A percentile compares a stretch with the other conserved stretches of the same genome.
These are phyloP conservation scores for Talaromyces sp. DNA, from an alignment of 2,329 filamentous ascomycete species.

Conservation along the genomic window DNA sequence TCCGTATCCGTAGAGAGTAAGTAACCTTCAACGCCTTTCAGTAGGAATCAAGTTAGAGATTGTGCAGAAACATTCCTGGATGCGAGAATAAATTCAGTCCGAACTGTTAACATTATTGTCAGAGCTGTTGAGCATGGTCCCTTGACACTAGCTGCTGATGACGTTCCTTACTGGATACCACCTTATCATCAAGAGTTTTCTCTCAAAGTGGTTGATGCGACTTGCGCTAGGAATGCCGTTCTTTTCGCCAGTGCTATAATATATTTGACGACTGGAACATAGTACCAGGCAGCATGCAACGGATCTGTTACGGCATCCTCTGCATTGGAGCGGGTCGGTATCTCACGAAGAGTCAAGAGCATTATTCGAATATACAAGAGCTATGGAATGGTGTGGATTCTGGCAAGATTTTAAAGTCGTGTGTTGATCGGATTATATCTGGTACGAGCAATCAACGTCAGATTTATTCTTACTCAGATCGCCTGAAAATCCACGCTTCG, in stretches of 20 bases:
- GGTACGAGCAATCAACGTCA: not conserved
- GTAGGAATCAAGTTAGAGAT: not conserved
- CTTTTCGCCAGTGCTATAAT: slow-evolving; percentile 32
- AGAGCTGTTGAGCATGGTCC: slow-evolving; percentile 1
- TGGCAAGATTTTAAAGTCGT: not conserved
- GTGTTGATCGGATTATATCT: not conserved
- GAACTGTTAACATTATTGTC: not conserved
- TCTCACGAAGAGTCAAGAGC: not conserved
- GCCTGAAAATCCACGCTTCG: slow-evolving; percentile 9
- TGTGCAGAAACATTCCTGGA: not conserved
- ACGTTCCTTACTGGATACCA: not conserved
- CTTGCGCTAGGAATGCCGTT: slow-evolving; percentile 38
- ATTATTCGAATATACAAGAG: not conserved
- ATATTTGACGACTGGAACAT: slow-evolving; percentile 23
- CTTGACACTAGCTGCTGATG: not conserved
- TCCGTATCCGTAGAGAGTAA: not conserved
- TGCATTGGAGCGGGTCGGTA: slow-evolving; percentile 20
- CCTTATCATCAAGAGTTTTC: not conserved
- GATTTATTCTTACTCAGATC: not conserved
- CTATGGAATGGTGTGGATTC: not conserved
- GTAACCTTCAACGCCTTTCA: not conserved
- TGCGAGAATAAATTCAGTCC: not conserved
- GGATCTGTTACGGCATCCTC: slow-evolving; percentile 35
- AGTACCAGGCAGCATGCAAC: slow-evolving; percentile 28
- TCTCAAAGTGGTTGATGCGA: slow-evolving; percentile 32